Evolutionary conservation across 192 early-diverging fungal genomes (phyloP), one percentile per base, ranked within the genome.

Genomic region (Obelidium mucronatum): DNA sequence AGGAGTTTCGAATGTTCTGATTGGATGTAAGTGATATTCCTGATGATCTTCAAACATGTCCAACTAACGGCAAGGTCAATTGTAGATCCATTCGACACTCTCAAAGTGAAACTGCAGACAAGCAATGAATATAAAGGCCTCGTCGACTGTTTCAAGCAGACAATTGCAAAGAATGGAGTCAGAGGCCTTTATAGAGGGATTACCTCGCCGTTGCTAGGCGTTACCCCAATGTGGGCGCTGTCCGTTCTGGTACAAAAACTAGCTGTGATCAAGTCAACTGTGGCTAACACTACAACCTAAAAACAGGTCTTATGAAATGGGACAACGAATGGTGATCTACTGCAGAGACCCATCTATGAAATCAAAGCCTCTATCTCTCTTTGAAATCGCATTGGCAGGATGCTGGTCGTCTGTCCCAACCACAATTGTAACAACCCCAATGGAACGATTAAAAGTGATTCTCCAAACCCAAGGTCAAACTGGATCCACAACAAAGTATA

Each of bases 191-290:
- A 96, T 90, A 93, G 94, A 82, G 95, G 95, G 61, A 85, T 96
- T 15, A 89, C 90, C 13, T 88, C 95, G 5, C 95, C 95, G 37
- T 81, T 96, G 40, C 84, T 91, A 34, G 93, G 93, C 40, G 90
- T 94, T 30, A 95, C 94, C 31, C 93, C 95, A 36, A 92, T 95
- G 73, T 95, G 93, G 82, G 93, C 94, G 65, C 87, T 93, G 37
- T 93, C 91, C n/a, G 71, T 96, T 95, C 87, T 96, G 91, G 91
- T 89, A n/a, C n/a, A n/a, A n/a, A n/a, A n/a, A n/a, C n/a, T n/a
- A 82, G 4, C 37, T 34, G 54, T 1, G 15, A 44, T 13, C 52
- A 22, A n/a, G 19, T 24, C 28, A 60, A 13, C 24, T 60, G 58
- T 34, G 33, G 8, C 34, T 11, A 44, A 69, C 8, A 8, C 33